Conservation (phyloP, 83 land plant species). For the Thuja plicata region DNA sequence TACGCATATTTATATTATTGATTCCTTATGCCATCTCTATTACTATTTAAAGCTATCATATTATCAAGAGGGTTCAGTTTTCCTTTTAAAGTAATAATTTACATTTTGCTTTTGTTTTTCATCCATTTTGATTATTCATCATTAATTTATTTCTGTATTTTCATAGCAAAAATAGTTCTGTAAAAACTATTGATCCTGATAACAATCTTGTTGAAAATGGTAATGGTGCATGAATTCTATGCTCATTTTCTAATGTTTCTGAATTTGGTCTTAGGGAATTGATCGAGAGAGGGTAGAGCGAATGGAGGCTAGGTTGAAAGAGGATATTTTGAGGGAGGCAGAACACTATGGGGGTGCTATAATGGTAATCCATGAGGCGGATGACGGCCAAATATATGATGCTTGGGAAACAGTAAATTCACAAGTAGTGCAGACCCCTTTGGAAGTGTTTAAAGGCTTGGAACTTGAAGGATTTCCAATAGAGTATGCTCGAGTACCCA, state of each 20-base stretch:
- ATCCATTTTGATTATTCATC: neutral
- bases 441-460: slow-evolving; percentile 81
- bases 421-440: slow-evolving; percentile 78
- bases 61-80: neutral
- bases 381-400: slow-evolving; percentile 92
- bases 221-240: neutral
- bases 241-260: neutral
- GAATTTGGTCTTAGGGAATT: slow-evolving; percentile 63
- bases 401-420: slow-evolving; percentile 87
- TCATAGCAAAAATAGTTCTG: neutral
- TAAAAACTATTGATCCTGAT: neutral
- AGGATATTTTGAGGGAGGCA: slow-evolving; percentile 91
- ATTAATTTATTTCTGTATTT: neutral
- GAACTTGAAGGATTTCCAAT: slow-evolving; percentile 76
- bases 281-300: slow-evolving; percentile 90
- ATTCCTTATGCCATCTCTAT: slow-evolving; percentile 6
- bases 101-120: neutral
- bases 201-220: neutral
- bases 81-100: neutral
- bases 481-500: slow-evolving; percentile 93
- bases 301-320: slow-evolving; percentile 93
- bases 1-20: neutral
- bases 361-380: slow-evolving; percentile 97
- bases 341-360: slow-evolving; percentile 89
- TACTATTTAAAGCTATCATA: neutral